Percentiles rank a stretch among this genome's conserved stretches.
Evolutionary conservation across 2,329 filamentous ascomycete species (phyloP).

Genomic region (Venturia aucupariae): DNA sequence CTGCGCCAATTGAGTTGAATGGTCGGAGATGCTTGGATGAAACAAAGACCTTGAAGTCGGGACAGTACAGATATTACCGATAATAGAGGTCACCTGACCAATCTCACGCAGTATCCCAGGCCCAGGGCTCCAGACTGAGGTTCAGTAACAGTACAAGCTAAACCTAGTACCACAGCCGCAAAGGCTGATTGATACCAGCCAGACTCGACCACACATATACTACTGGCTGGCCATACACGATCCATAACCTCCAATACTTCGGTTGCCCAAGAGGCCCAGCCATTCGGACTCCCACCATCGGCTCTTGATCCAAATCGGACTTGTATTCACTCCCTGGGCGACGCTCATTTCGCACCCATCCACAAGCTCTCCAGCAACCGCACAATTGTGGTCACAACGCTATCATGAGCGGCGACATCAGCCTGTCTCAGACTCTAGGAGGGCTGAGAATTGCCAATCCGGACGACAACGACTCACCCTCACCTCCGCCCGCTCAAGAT

Average conservation of each 20-base stretch:
- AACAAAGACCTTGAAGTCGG: not conserved
- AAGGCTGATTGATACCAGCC: slow-evolving; percentile 4
- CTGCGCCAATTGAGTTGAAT: not conserved
- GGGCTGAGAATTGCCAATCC: slow-evolving; percentile 96
- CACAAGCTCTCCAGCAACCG: not conserved
- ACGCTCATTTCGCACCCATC: not conserved
- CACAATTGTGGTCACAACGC: not conserved
- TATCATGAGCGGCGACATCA: slow-evolving; percentile 82
- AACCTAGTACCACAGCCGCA: not conserved
- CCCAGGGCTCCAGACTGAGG: no score
- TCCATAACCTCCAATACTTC: not conserved
- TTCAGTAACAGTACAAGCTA: not conserved
- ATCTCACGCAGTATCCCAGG: no score
- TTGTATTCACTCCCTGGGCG: not conserved
- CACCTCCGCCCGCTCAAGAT: slow-evolving; percentile 17
- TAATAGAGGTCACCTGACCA: not conserved
- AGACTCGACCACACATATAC: not conserved
- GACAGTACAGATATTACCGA: not conserved
- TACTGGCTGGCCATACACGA: not conserved
- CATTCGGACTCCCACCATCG: not conserved
- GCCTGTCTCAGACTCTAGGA: slow-evolving; percentile 83
- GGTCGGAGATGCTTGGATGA: not conserved
- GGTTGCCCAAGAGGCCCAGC: not conserved
- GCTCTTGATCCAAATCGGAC: not conserved
- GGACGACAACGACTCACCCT: slow-evolving; percentile 43